A percentile compares a stretch with the other conserved stretches of the same genome.
Conservation (phyloP, 2,329 filamentous ascomycete species). For the Spiromastix sp. region DNA sequence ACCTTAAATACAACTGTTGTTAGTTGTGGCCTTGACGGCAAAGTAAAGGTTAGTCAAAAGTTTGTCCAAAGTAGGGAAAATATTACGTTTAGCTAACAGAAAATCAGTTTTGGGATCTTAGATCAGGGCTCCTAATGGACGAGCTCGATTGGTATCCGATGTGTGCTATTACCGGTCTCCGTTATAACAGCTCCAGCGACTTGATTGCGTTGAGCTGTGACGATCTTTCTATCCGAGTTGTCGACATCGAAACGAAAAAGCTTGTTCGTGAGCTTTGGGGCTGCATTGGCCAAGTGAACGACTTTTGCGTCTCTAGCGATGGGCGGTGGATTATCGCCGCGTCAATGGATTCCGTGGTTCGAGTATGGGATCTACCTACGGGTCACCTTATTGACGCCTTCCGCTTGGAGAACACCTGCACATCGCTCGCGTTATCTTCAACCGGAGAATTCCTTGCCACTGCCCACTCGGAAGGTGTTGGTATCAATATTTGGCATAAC, state of each 20-base stretch:
- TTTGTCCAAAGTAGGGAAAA: background rate
- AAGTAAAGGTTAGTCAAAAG: constrained; percentile 53
- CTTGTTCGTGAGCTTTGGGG: constrained; percentile 91
- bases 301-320: constrained; percentile 83
- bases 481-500: constrained; percentile 95
- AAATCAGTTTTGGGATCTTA: constrained; percentile 77
- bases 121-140: constrained; percentile 66
- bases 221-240: constrained; percentile 74
- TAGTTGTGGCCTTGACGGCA: constrained; percentile 82
- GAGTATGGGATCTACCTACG: constrained; percentile 92
- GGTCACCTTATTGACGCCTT: constrained; percentile 93
- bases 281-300: constrained; percentile 60
- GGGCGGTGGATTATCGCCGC: constrained; percentile 89
- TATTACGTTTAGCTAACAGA: background rate
- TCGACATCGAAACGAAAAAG: constrained; percentile 83
- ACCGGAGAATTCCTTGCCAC: constrained; percentile 94
- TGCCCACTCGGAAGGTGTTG: constrained; percentile 68
- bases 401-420: constrained; percentile 66
- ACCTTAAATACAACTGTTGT: constrained; percentile 78
- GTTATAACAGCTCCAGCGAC: constrained; percentile 74
- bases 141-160: constrained; percentile 77
- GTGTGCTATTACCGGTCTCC: constrained; percentile 63
- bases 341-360: constrained; percentile 66
- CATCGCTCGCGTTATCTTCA: constrained; percentile 72
- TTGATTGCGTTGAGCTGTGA: constrained; percentile 82